Conservation (phyloP, 2,329 filamentous ascomycete species). For the Cordyceps militaris region DNA sequence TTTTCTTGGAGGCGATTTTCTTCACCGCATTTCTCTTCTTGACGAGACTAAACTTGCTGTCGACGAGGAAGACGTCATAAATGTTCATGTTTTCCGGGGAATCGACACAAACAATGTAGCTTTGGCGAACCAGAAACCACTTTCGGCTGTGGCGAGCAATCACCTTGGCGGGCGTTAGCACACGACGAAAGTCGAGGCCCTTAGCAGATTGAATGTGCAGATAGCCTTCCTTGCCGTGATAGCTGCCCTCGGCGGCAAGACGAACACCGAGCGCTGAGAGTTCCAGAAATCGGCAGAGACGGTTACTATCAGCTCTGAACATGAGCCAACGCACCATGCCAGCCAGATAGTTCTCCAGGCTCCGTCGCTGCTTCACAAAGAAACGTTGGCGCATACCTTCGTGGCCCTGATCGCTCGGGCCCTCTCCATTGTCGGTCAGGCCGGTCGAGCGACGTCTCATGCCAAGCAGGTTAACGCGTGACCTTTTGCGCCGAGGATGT, state of each 20-base stretch:
- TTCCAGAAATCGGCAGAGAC: constrained; percentile 91
- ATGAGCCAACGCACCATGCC: constrained; percentile 96
- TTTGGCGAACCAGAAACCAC: constrained; percentile 97
- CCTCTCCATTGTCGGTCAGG: constrained; percentile 32
- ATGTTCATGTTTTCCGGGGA: constrained; percentile 98
- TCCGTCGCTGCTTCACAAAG: constrained; percentile 74
- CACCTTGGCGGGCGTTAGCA: constrained; percentile 70
- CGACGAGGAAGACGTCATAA: constrained; percentile 96
- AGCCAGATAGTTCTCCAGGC: constrained; percentile 82
- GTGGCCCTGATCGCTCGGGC: constrained; percentile 42
- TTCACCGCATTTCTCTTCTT: constrained; percentile 58
- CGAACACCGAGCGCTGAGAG: constrained; percentile 89
- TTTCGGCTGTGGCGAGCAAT: constrained; percentile 81
- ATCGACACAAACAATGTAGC: constrained; percentile 96
- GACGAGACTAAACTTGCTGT: constrained; percentile 76
- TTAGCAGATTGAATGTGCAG: constrained; percentile 88
- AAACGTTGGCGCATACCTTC: constrained; percentile 53
- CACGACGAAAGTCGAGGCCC: constrained; percentile 76
- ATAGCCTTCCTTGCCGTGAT: constrained; percentile 95
- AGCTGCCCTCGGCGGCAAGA: constrained; percentile 89
- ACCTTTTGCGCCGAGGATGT: constrained; percentile 37
- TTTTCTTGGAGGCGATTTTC: constrained; percentile 51
- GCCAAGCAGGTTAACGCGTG: constrained; percentile 46
- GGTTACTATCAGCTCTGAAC: constrained; percentile 91
- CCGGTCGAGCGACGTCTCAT: constrained; percentile 48